Evolutionary conservation across 768 basidiomycete genomes (phyloP).

Genomic region (Galerina sulciceps): DNA sequence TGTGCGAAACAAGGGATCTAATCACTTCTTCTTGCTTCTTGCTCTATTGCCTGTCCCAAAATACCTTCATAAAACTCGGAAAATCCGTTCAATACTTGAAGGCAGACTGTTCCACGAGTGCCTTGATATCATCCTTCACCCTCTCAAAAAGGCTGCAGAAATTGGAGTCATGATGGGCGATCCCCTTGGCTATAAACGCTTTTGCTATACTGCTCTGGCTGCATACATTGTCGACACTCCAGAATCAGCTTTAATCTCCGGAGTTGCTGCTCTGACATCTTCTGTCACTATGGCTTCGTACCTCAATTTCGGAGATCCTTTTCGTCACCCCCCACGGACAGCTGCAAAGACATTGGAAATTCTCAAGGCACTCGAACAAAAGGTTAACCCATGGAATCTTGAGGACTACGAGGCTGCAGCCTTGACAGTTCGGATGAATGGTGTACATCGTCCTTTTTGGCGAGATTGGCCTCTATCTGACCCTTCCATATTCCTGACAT

Average conservation of each 20-base stretch:
- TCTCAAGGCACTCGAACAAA: slow-evolving; percentile 13
- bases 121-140: slow-evolving; percentile 30
- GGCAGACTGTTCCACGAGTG: slow-evolving; percentile 29
- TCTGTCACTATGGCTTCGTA: slow-evolving; percentile 32
- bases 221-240: slow-evolving; percentile 37
- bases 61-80: slow-evolving; percentile 24
- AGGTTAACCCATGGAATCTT: slow-evolving; percentile 27
- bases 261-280: slow-evolving; percentile 33
- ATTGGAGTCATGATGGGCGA: slow-evolving; percentile 32
- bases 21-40: slow-evolving; percentile 28
- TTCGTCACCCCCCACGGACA: slow-evolving; percentile 27
- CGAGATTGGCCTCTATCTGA: slow-evolving; percentile 37
- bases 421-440: slow-evolving; percentile 27
- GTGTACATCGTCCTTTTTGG: slow-evolving; percentile 42
- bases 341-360: slow-evolving; percentile 21
- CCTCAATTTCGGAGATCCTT: slow-evolving; percentile 32
- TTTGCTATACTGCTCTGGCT: slow-evolving; percentile 31
- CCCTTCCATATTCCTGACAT: slow-evolving; percentile 35
- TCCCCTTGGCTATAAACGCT: slow-evolving; percentile 22
- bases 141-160: slow-evolving; percentile 32
- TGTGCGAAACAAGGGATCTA: slow-evolving; percentile 33
- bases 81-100: slow-evolving; percentile 29
- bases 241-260: slow-evolving; percentile 30
- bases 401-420: slow-evolving; percentile 24
- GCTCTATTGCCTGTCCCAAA: slow-evolving; percentile 35